A percentile compares a stretch with the other conserved stretches of the same genome.
These are phyloP conservation scores for Saitozyma sp. DNA, from an alignment of 768 basidiomycete species.

Conservation along the genomic window DNA sequence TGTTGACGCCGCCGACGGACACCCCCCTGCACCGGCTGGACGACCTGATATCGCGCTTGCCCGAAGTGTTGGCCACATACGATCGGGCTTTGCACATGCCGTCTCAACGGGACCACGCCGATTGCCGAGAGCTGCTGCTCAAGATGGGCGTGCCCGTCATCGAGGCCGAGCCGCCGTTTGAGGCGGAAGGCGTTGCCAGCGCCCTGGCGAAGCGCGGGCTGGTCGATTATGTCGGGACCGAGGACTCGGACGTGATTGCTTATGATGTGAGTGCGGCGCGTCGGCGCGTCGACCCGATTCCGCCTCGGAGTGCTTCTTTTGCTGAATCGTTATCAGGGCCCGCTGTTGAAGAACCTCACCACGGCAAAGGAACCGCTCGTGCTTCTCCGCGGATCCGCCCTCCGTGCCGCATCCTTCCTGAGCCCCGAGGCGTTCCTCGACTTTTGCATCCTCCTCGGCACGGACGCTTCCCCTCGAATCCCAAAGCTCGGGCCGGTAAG, in stretches of 20 bases:
- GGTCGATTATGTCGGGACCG: constrained; percentile 86
- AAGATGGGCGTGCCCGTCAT: constrained; percentile 84
- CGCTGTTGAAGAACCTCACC: constrained; percentile 76
- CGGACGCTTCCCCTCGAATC: constrained; percentile 85
- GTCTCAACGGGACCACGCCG: constrained; percentile 65
- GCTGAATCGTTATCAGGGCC: constrained; percentile 55
- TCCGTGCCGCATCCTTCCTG: constrained; percentile 64
- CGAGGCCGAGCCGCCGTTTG: constrained; percentile 66
- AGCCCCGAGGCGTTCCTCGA: constrained; percentile 68
- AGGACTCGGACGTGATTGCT: constrained; percentile 60
- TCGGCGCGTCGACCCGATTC: neutral
- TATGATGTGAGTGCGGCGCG: constrained; percentile 19
- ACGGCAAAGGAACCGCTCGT: constrained; percentile 63
- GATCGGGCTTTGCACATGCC: constrained; percentile 56
- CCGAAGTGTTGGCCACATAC: constrained; percentile 28
- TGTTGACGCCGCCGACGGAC: neutral
- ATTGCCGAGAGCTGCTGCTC: constrained; percentile 66
- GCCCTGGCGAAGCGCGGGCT: constrained; percentile 70
- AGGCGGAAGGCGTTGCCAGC: constrained; percentile 84
- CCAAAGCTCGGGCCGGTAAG: constrained; percentile 75
- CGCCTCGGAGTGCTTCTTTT: neutral
- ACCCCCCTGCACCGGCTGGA: constrained; percentile 17
- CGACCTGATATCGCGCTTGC: constrained; percentile 17
- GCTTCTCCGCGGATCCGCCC: constrained; percentile 64
- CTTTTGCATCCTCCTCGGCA: constrained; percentile 82